Base-by-base conservation (phyloP, 169 alveolate genomes). In the Plasmodium malariae region DNA sequence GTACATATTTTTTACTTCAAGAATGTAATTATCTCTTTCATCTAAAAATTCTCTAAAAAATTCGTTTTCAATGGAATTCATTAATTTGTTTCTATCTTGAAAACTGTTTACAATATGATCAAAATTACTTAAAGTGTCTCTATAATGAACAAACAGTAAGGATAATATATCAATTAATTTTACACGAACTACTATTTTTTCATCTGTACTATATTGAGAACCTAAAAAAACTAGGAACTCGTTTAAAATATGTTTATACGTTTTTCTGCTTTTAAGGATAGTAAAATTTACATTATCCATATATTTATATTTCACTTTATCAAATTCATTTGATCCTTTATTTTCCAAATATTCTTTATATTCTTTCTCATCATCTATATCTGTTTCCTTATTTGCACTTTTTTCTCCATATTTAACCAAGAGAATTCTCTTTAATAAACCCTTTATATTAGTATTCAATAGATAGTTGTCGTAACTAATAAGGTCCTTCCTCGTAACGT, bases 11-110 rank as follows among this genome's bases (percentile, higher is more conserved):
- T 83, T 83, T 30, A 83, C 45, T 14, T 54, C 70, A 71, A 55
- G 51, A 51, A 83, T 67, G 19, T 67, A 83, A 71, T 68, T 51
- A 60, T 68, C 67, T 48, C 86, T 45, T 69, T 83, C 91, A 43
- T 83, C 72, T 14, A 69, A 17, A 65, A 83, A 83, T 68, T 83
- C 91, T 24, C 60, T 51, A 30, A 83, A 67, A 68, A 24, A 83
- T 83, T 83, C 91, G 12, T n/a, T n/a, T 68, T 83, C 91, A 43
- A 69, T 36, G 28, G 86, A 68, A 69, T 83, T 83, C 71, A 83
- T 54, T 54, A 83, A 37, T 36, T 68, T 83, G 48, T 69, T 83
- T 40, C 91, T 83, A 71, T 83, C 91, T 68, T 68, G 91, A 59
- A 83, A 68, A 72, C 91, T 83, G 54, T 68, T 83, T 83, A 83